phyloP scores from a whole-genome alignment of 1,284 basidiomycete species.

The Volvariella surrecta region DNA sequence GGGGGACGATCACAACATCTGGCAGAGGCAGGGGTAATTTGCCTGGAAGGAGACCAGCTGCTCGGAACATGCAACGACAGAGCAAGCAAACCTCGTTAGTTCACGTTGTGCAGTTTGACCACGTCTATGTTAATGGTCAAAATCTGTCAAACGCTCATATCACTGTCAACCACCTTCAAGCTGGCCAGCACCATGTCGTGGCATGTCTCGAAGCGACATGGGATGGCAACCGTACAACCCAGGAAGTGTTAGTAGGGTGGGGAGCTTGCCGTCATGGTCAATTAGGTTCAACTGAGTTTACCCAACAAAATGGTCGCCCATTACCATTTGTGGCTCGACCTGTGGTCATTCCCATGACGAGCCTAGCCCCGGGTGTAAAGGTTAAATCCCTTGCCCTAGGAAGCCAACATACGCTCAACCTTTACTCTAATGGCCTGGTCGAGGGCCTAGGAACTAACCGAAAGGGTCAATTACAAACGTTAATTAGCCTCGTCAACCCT shows the following conservation, averaged over 20 bases:
- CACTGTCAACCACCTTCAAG: slow-evolving; percentile 34
- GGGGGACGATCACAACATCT: slow-evolving; percentile 3
- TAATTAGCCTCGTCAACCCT: slow-evolving; percentile 13
- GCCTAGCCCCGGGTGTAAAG: slow-evolving; percentile 4
- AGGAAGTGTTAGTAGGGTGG: slow-evolving; percentile 61
- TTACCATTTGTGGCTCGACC: slow-evolving; percentile 26
- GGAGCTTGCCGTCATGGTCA: slow-evolving; percentile 79
- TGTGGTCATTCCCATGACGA: slow-evolving; percentile 19
- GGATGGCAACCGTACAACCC: slow-evolving; percentile 12
- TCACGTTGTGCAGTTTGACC: slow-evolving; percentile 36
- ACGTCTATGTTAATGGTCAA: slow-evolving; percentile 21
- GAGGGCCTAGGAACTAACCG: slow-evolving; percentile 56
- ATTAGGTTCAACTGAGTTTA: slow-evolving; percentile 34
- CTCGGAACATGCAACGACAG: too few relatives aligned
- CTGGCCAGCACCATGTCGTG: slow-evolving; percentile 71
- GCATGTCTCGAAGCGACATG: slow-evolving; percentile 26
- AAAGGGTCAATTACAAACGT: slow-evolving; percentile 54
- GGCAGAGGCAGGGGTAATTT: slow-evolving; percentile 8
- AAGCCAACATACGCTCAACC: slow-evolving; percentile 61
- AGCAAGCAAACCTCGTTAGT: slow-evolving; percentile 14
- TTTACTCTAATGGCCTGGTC: slow-evolving; percentile 40
- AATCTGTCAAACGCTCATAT: slow-evolving; percentile 15
- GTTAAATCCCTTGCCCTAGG: slow-evolving; percentile 43
- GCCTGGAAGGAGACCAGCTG: too few relatives aligned
- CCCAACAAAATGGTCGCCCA: slow-evolving; percentile 13